phyloP scores from a whole-genome alignment of 2,329 filamentous ascomycete genomes.

The Sporothrix pallida region DNA sequence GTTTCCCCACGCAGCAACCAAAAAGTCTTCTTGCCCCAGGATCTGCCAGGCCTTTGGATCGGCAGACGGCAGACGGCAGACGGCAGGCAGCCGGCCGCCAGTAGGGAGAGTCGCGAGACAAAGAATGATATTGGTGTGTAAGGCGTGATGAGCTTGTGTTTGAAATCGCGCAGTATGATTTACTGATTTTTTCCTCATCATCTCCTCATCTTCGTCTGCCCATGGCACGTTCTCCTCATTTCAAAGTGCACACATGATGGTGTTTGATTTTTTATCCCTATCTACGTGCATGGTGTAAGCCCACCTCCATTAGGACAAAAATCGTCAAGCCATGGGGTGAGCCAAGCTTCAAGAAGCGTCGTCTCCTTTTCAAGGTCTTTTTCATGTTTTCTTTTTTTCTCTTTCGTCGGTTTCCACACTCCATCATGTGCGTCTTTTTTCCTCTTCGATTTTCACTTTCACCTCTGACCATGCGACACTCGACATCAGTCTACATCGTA shows the following conservation, averaged over 20 bases:
- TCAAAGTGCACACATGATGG: constrained; percentile 15
- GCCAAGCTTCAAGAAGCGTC: not conserved
- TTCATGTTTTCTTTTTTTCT: not conserved
- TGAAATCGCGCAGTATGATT: constrained; percentile 17
- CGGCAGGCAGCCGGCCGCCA: not conserved
- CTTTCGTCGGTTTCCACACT: no score
- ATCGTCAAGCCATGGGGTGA: constrained; percentile 16
- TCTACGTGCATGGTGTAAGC: constrained; percentile 11
- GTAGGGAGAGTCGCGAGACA: not conserved
- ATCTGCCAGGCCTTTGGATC: constrained; percentile 1
- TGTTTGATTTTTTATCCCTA: not conserved
- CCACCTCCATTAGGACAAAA: constrained; percentile 15
- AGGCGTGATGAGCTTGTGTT: not conserved
- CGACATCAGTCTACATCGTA: not conserved
- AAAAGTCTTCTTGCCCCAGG: not conserved
- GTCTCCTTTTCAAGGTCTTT: not conserved
- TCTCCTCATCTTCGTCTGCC: constrained; percentile 1
- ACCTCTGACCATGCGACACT: not conserved
- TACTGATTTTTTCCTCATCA: not conserved
- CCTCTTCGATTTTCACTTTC: not conserved
- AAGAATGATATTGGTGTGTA: not conserved
- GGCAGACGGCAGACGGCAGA: constrained; percentile 5
- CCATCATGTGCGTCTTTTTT: constrained; percentile 14
- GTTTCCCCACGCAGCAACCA: constrained; percentile 24
- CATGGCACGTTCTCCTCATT: constrained; percentile 14